Evolutionary conservation across 2,329 filamentous ascomycete species (phyloP), one percentile per base, ranked within the genome.

Genomic region (Xylariaceae sp.): DNA sequence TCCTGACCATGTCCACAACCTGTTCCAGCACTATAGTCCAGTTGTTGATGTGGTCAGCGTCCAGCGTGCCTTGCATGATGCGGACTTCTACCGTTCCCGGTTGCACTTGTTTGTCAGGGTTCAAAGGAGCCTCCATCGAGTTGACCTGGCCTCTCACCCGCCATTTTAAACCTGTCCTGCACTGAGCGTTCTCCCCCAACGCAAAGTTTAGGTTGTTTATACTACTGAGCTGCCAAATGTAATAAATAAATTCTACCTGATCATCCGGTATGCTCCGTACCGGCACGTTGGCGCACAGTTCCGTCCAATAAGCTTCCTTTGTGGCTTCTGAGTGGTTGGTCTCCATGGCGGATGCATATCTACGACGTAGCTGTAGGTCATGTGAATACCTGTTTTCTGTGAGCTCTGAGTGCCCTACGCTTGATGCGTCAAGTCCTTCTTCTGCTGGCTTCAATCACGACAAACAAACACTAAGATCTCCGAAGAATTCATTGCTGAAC

Each of bases 21-120:
- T 27, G 43, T n/a, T 55, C 21, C 9, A 65, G 43, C 20, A 65
- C 33, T 3, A 7, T 2, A 9, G 61, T 52, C 63, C 63, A 65
- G 41, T 65, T 53, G 29, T 57, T 54, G 36, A 64, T 61, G 26
- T 64, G 53, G 18, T 60, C 55, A 7, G 55, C 62, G 41, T 65
- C 62, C 11, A 64, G 33, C 16, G 63, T 64, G 5, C 63, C 63
- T 2, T 64, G 61, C 62, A 65, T 50, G 9, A 58, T 52, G 2
- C 55, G 42, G 23, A 39, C 39, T 45, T 58, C 51, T 21, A 58
- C 50, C 16, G 55, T 58, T 9, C 47, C 46, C 6, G 50, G 50
- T 40, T 50, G n/a, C n/a, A n/a, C 6, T 4, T 16, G 20, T n/a
- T 18, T 20, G 3, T 24, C 24, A 10, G 3, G 11, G 6, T 46